Evolutionary conservation across 805 yeast species (phyloP).

Genomic region (Pachysolen tannophilus): DNA sequence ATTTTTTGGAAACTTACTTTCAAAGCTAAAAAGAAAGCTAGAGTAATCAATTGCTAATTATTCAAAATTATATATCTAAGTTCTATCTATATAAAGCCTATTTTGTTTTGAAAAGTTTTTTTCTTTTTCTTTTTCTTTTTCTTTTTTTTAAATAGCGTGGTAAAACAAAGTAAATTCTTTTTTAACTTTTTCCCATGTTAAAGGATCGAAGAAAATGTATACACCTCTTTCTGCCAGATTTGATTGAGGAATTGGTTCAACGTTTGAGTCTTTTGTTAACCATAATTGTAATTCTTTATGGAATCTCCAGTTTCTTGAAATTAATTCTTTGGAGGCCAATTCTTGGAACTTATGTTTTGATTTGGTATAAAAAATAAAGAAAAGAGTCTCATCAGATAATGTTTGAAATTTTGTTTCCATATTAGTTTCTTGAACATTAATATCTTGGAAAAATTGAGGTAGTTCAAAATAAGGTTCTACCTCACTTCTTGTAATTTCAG

Average conservation of each 20-base stretch:
- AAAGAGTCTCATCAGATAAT: constrained; percentile 86
- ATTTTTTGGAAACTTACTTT: too few species aligned
- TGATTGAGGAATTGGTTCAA: constrained; percentile 79
- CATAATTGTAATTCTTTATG: constrained; percentile 94
- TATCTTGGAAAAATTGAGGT: constrained; percentile 44
- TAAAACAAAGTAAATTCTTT: constrained; percentile 53
- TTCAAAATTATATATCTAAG: too few species aligned
- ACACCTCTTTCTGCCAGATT: constrained; percentile 86
- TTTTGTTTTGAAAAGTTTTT: too few species aligned
- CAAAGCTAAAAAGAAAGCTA: too few species aligned
- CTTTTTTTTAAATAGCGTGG: too few species aligned
- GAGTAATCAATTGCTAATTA: too few species aligned
- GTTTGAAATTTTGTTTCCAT: constrained; percentile 42
- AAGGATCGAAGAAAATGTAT: constrained; percentile 92
- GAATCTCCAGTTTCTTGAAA: constrained; percentile 92
- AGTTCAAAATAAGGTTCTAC: constrained; percentile 76
- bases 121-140: too few species aligned
- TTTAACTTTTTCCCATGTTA: constrained; percentile 90
- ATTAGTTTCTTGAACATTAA: constrained; percentile 21
- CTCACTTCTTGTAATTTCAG: constrained; percentile 81
- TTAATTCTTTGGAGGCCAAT: constrained; percentile 84
- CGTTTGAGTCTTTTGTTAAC: constrained; percentile 88
- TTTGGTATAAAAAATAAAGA: constrained; percentile 87
- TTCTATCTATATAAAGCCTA: too few species aligned
- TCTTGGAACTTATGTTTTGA: constrained; percentile 93